Conservation (phyloP, 441 rosid species). For the Erodium chrysanthum region DNA sequence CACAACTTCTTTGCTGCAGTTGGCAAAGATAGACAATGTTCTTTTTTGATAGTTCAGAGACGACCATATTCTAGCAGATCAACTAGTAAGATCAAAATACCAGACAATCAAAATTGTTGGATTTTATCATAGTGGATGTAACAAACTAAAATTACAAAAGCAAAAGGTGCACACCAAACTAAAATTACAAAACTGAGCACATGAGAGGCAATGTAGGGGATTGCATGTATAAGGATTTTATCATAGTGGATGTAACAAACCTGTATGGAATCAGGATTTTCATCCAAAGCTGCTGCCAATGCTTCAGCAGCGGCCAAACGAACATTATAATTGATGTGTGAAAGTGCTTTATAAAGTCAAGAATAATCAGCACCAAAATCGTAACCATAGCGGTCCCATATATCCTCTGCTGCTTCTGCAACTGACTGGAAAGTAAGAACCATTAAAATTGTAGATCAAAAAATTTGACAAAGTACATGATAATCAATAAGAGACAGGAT, state of each 20-base stretch:
- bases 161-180: not conserved
- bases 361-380: constrained; percentile 87
- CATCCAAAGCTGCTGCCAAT: constrained; percentile 96
- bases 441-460: constrained; percentile 3
- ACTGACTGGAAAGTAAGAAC: constrained; percentile 45
- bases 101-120: no score
- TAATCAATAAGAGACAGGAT: no score
- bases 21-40: no score
- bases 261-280: constrained; percentile 78
- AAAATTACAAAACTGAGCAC: not conserved
- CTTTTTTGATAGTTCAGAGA: no score
- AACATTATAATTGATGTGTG: constrained; percentile 68
- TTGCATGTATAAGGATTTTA: not conserved
- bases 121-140: no score
- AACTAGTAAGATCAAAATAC: not conserved
- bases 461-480: not conserved
- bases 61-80: not conserved
- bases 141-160: no score
- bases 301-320: constrained; percentile 95
- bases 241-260: constrained; percentile 24
- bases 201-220: not conserved
- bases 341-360: constrained; percentile 72
- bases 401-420: constrained; percentile 88
- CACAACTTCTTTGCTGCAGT: no score
- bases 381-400: constrained; percentile 93